These are phyloP conservation scores for Chytridium lagenaria DNA, from an alignment of 371 early-diverging fungal genomes.

Conservation along the genomic window DNA sequence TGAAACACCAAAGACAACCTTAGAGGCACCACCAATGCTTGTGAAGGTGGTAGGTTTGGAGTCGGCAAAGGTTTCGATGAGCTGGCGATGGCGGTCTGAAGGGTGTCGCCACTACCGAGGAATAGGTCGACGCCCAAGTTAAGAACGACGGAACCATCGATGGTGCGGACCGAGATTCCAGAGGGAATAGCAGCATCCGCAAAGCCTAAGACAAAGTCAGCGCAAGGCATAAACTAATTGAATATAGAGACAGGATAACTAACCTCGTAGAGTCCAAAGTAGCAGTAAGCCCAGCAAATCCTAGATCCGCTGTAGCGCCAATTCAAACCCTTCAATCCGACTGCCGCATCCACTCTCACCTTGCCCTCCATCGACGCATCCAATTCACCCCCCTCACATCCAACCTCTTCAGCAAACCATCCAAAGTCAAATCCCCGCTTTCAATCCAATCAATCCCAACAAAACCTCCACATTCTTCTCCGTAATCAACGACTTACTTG, in stretches of 20 bases:
- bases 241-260: too few species aligned
- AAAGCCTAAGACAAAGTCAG: background rate
- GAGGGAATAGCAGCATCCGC: constrained; percentile 3
- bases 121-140: constrained; percentile 13
- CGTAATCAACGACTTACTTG: constrained; percentile 29
- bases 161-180: background rate
- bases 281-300: constrained; percentile 3
- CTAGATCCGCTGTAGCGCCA: constrained; percentile 5
- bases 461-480: constrained; percentile 2
- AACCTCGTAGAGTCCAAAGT: constrained; percentile 12
- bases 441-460: background rate
- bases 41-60: background rate
- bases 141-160: background rate
- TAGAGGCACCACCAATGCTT: constrained; percentile 2
- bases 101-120: background rate
- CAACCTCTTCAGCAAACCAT: background rate
- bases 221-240: background rate
- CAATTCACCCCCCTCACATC: constrained; percentile 13
- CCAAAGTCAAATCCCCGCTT: background rate
- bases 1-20: constrained; percentile 15
- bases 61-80: constrained; percentile 4
- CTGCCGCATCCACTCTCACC: constrained; percentile 8
- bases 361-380: constrained; percentile 8
- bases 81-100: constrained; percentile 2
- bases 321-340: constrained; percentile 6